Conservation (phyloP, 2,329 filamentous ascomycete genomes). For the Xylogone sp. region DNA sequence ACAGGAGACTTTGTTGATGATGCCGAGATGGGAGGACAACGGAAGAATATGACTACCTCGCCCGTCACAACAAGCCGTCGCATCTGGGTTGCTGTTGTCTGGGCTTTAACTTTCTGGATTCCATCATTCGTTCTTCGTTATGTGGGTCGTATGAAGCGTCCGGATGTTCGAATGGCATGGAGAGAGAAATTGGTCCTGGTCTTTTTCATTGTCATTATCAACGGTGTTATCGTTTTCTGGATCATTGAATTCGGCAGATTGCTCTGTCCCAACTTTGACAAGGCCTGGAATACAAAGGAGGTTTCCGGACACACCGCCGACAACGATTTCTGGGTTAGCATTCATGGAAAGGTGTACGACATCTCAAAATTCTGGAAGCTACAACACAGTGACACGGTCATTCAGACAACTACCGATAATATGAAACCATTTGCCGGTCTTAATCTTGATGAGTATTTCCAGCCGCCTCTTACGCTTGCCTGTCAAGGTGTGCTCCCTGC, state of each 20-base stretch:
- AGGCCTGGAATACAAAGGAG: slow-evolving; percentile 75
- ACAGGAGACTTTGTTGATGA: slow-evolving; percentile 61
- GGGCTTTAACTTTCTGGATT: slow-evolving; percentile 90
- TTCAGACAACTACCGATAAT: slow-evolving; percentile 52
- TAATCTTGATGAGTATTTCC: slow-evolving; percentile 82
- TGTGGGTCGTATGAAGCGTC: slow-evolving; percentile 92
- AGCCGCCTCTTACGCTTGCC: slow-evolving; percentile 68
- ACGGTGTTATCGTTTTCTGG: slow-evolving; percentile 82
- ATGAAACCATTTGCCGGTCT: slow-evolving; percentile 79
- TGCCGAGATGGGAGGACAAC: slow-evolving; percentile 74
- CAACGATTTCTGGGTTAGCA: slow-evolving; percentile 81
- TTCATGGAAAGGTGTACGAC: slow-evolving; percentile 88
- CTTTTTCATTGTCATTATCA: slow-evolving; percentile 75
- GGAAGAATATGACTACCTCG: slow-evolving; percentile 72
- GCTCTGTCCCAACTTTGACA: slow-evolving; percentile 87
- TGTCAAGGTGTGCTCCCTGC: slow-evolving; percentile 67
- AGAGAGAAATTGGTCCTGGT: slow-evolving; percentile 88
- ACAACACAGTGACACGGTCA: slow-evolving; percentile 74
- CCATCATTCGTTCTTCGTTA: slow-evolving; percentile 79
- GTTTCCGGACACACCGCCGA: slow-evolving; percentile 66
- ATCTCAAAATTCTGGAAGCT: slow-evolving; percentile 81
- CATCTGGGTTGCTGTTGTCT: slow-evolving; percentile 77
- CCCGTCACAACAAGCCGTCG: slow-evolving; percentile 61
- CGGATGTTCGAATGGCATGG: slow-evolving; percentile 96
- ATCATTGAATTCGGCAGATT: slow-evolving; percentile 82